These are phyloP conservation scores for Huntiella abstrusa DNA, from an alignment of 2,329 filamentous ascomycete genomes.

Conservation along the genomic window DNA sequence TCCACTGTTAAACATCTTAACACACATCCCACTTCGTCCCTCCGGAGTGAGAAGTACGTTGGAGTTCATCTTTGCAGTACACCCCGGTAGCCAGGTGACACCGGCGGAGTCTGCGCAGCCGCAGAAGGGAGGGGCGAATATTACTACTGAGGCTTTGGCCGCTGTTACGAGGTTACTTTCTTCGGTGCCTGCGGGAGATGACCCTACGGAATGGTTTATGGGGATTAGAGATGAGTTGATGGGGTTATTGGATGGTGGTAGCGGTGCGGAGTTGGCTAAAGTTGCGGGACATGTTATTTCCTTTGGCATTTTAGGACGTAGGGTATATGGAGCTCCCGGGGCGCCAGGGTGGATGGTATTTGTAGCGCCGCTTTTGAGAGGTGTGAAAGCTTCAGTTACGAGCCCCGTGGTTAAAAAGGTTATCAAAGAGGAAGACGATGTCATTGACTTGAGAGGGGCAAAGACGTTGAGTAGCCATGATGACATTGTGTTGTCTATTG, in stretches of 20 bases:
- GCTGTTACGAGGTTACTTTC: constrained; percentile 44
- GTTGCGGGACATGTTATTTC: constrained; percentile 44
- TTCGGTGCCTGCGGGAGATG: constrained; percentile 34
- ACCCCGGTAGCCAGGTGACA: constrained; percentile 31
- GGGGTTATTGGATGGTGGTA: constrained; percentile 39
- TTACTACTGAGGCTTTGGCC: constrained; percentile 49
- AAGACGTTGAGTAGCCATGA: constrained; percentile 27
- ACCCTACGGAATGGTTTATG: constrained; percentile 38
- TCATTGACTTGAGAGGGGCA: constrained; percentile 27
- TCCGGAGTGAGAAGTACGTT: constrained; percentile 48
- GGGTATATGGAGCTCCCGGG: constrained; percentile 44
- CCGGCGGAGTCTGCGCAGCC: constrained; percentile 23
- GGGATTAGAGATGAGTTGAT: constrained; percentile 43
- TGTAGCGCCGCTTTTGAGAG: constrained; percentile 35
- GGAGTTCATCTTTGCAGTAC: constrained; percentile 53
- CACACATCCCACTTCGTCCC: constrained; percentile 38
- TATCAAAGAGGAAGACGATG: constrained; percentile 18
- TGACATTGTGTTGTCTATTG: constrained; percentile 31
- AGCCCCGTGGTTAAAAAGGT: constrained; percentile 17
- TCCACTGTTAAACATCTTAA: constrained; percentile 37
- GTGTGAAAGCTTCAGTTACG: constrained; percentile 21
- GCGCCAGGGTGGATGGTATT: constrained; percentile 43
- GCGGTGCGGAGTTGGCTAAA: constrained; percentile 37
- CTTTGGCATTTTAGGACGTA: constrained; percentile 47
- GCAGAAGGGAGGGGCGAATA: constrained; percentile 39